A percentile compares a stretch with the other conserved stretches of the same genome.
phyloP scores from a whole-genome alignment of 208 protist species.

The Trypanosoma platydactyli region DNA sequence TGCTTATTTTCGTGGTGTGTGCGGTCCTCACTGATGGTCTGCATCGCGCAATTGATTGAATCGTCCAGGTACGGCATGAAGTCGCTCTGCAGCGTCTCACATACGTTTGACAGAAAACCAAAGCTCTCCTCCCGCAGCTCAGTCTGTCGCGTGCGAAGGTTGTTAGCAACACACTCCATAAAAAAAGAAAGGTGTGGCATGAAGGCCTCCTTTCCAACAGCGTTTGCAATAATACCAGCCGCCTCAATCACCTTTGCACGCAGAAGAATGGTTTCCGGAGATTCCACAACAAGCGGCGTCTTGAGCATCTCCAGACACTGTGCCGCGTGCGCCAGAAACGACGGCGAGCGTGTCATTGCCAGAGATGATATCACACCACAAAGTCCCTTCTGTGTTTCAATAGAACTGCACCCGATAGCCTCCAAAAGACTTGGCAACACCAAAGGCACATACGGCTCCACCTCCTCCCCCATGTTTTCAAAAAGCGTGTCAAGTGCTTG shows the following conservation, averaged over 20 bases:
- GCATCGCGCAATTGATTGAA: conserved; percentile 54
- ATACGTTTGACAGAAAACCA: conserved; percentile 82
- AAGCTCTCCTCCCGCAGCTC: conserved; percentile 83
- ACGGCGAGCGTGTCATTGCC: conserved; percentile 55
- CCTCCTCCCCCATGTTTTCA: conserved; percentile 78
- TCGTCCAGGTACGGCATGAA: conserved; percentile 72
- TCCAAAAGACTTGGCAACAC: conserved; percentile 65
- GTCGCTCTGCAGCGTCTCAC: conserved; percentile 62
- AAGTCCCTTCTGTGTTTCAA: conserved; percentile 67
- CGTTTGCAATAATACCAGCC: conserved; percentile 69
- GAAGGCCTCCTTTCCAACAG: conserved; percentile 74
- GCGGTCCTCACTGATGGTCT: conserved; percentile 67
- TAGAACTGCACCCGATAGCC: conserved; percentile 47
- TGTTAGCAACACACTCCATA: conserved; percentile 63
- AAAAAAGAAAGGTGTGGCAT: conserved; percentile 67
- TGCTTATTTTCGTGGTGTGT: conserved; percentile 64
- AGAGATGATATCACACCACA: conserved; percentile 79
- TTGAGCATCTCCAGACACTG: conserved; percentile 71
- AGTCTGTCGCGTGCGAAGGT: conserved; percentile 49
- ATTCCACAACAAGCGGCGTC: conserved; percentile 48
- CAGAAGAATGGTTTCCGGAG: conserved; percentile 64
- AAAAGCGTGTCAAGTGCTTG: conserved; percentile 76
- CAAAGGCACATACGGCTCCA: conserved; percentile 70
- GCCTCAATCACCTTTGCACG: conserved; percentile 81
- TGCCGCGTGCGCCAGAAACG: conserved; percentile 52